A percentile compares a stretch with the other conserved stretches of the same genome.
These are phyloP conservation scores for Zostera marina DNA, from an alignment of 116 monocot genomes.

Conservation along the genomic window DNA sequence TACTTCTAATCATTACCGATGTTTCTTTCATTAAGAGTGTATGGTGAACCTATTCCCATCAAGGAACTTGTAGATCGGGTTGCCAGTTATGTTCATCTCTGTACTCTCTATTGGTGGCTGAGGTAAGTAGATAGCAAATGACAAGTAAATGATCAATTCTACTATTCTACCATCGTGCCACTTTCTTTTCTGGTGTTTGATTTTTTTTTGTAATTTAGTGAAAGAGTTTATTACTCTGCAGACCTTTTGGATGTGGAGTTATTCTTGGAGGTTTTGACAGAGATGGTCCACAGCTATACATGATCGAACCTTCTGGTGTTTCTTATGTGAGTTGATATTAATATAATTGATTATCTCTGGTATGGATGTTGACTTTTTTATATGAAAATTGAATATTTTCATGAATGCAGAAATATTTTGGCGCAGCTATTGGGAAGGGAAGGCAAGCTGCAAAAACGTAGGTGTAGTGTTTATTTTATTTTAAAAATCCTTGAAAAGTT, in stretches of 20 bases:
- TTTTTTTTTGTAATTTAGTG: background rate
- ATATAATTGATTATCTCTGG: background rate
- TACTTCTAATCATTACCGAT: too few relatives aligned
- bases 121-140: conserved; percentile 43
- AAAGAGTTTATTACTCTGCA: conserved; percentile 13
- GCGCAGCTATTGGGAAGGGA: conserved; percentile 91
- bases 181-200: background rate
- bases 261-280: conserved; percentile 97
- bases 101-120: conserved; percentile 98
- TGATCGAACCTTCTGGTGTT: conserved; percentile 93
- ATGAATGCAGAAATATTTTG: conserved; percentile 71
- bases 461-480: background rate
- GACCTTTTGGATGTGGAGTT: conserved; percentile 96
- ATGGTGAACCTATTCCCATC: conserved; percentile 91
- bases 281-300: conserved; percentile 86
- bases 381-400: background rate
- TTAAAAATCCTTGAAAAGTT: too few relatives aligned
- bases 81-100: conserved; percentile 96
- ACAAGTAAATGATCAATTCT: background rate
- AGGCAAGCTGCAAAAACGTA: conserved; percentile 98
- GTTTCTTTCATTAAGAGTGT: conserved; percentile 27
- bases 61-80: conserved; percentile 96
- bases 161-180: background rate
- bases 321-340: conserved; percentile 71
- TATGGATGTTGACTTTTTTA: background rate